These are phyloP conservation scores for Curvularia sp. DNA, from an alignment of 2,329 filamentous ascomycete genomes.

Conservation along the genomic window DNA sequence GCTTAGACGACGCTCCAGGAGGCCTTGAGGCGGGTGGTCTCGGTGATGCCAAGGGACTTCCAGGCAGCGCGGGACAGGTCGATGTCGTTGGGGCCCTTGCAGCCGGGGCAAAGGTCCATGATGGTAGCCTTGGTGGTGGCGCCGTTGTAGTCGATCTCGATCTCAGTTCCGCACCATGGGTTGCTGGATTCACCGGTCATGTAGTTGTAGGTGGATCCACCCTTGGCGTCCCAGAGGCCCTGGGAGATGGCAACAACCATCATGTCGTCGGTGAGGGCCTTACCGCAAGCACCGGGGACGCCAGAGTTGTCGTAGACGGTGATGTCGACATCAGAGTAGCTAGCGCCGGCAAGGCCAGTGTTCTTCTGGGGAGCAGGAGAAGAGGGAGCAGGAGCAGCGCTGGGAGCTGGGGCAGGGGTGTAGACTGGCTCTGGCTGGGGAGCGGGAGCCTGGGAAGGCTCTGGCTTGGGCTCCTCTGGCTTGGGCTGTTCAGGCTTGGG, in stretches of 20 bases:
- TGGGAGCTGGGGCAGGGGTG: slow-evolving; percentile 13
- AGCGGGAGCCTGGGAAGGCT: slow-evolving; percentile 13
- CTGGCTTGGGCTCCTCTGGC: slow-evolving; percentile 4
- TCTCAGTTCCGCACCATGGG: slow-evolving; percentile 45
- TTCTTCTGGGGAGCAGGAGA: slow-evolving; percentile 8
- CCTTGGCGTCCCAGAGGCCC: slow-evolving; percentile 29
- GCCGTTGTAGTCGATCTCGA: slow-evolving; percentile 43
- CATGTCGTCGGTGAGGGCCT: slow-evolving; percentile 30
- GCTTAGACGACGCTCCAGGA: slow-evolving; percentile 38
- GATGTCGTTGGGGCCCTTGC: slow-evolving; percentile 33
- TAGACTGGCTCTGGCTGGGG: slow-evolving; percentile 16
- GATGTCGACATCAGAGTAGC: slow-evolving; percentile 35
- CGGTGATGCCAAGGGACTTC: slow-evolving; percentile 32
- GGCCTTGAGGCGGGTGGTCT: slow-evolving; percentile 36
- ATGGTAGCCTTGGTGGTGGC: slow-evolving; percentile 37
- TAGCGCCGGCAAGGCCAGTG: slow-evolving; percentile 12
- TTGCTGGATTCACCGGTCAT: slow-evolving; percentile 44
- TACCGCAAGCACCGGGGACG: slow-evolving; percentile 42
- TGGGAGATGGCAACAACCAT: slow-evolving; percentile 41
- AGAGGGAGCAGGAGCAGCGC: slow-evolving; percentile 5
- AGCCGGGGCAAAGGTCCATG: slow-evolving; percentile 48
- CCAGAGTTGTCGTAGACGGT: slow-evolving; percentile 46
- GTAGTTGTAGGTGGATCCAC: slow-evolving; percentile 39
- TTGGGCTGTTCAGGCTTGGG: slow-evolving; percentile 3
- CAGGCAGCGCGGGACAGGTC: slow-evolving; percentile 44